Evolutionary conservation across 1,284 basidiomycete genomes (phyloP).

Genomic region (Cystobasidium sp.): DNA sequence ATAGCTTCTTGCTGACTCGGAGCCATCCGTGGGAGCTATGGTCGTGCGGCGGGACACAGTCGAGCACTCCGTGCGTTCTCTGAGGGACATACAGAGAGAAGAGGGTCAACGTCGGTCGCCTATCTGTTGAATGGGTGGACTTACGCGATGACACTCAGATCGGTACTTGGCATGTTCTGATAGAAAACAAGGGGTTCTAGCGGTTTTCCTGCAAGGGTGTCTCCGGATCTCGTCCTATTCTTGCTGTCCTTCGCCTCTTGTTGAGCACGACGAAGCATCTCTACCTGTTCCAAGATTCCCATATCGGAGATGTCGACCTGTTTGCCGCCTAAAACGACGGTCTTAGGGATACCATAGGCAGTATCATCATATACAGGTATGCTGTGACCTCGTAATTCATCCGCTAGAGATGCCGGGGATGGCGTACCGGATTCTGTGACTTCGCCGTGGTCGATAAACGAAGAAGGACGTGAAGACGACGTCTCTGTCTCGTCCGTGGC

Average conservation of each 20-base stretch:
- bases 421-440: neutral
- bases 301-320: slow-evolving; percentile 31
- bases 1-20: neutral
- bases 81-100: neutral
- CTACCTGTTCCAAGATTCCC: slow-evolving; percentile 37
- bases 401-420: neutral
- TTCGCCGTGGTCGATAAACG: slow-evolving; percentile 17
- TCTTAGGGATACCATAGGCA: slow-evolving; percentile 34
- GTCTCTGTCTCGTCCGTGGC: neutral
- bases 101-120: neutral
- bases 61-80: slow-evolving; percentile 36
- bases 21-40: slow-evolving; percentile 8
- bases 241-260: slow-evolving; percentile 1
- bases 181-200: slow-evolving; percentile 1
- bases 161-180: slow-evolving; percentile 20
- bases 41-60: slow-evolving; percentile 27
- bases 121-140: neutral
- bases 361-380: slow-evolving; percentile 8
- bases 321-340: slow-evolving; percentile 31
- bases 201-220: neutral
- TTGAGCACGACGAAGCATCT: slow-evolving; percentile 30
- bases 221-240: neutral
- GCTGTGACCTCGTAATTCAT: slow-evolving; percentile 10
- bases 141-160: slow-evolving; percentile 41
- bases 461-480: neutral